A percentile compares a stretch with the other conserved stretches of the same genome.
These are phyloP conservation scores for Tagetes patula DNA, from an alignment of 129 eudicot genomes.

Conservation along the genomic window DNA sequence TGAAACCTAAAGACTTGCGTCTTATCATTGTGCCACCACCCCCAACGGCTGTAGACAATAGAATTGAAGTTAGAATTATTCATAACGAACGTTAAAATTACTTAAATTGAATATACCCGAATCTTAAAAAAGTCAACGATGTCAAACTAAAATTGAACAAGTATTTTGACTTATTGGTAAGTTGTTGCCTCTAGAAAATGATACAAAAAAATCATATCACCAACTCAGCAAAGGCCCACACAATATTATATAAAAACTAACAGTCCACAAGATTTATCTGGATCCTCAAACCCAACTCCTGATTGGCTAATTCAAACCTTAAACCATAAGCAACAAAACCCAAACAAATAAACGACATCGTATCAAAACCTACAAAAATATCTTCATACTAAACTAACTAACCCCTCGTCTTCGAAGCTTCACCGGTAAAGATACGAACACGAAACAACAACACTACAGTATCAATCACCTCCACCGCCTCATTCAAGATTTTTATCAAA, in stretches of 20 bases:
- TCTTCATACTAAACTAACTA: background rate
- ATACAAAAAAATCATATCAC: constrained; percentile 1
- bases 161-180: background rate
- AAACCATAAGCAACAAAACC: background rate
- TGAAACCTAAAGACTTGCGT: too few species aligned
- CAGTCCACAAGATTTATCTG: constrained; percentile 18
- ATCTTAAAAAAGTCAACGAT: background rate
- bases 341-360: background rate
- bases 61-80: too few species aligned
- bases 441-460: constrained; percentile 11
- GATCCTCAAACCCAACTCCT: constrained; percentile 17
- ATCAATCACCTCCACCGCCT: constrained; percentile 39
- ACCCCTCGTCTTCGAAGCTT: constrained; percentile 28
- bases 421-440: constrained; percentile 31
- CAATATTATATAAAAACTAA: background rate
- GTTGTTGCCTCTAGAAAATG: constrained; percentile 6
- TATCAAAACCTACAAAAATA: constrained; percentile 21
- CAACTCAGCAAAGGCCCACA: background rate
- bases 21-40: too few species aligned
- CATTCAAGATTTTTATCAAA: constrained; percentile 32
- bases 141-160: background rate
- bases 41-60: too few species aligned
- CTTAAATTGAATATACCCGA: too few species aligned
- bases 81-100: too few species aligned
- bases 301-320: constrained; percentile 14